Evolutionary conservation across 306 rosid species (phyloP), one percentile per base, ranked within the genome.

Genomic region (Cucurbita pepo): DNA sequence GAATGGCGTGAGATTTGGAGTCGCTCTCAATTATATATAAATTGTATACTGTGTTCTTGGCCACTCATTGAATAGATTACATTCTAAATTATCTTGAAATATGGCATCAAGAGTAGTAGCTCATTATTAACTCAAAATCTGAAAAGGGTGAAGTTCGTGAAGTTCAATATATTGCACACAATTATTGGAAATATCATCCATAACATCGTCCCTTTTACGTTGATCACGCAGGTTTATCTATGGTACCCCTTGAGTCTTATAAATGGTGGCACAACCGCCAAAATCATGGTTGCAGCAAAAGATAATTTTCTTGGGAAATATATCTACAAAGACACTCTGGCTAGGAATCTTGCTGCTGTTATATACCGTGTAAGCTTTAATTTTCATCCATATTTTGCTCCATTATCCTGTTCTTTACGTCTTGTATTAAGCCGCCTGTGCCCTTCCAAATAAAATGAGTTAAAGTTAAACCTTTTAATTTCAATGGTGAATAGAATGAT

Each of bases 191-290:
- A 18, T 18, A 59, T 10, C 44, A 14, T 14, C 12, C 14, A 7
- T 14, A 1, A 47, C 73, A 22, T 25, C 19, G 15, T 47, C 71
- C 43, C 9, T 44, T 25, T 19, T 65, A 16, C 45, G 14, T 53
- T 53, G 73, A 14, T 52, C 80, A 48, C 15, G 5, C 86, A 92
- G 96, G 95, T 89, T 61, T 80, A 88, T 77, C 82, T 88, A 19
- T 94, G 99, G 97, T 94, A 94, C 80, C 99, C 99, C 65, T 95
- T 94, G 44, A 91, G 96, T 81, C 78, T 94, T 37, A 84, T 94
- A 16, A 37, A 89, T 1, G 97, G 99, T 19, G 96, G 99, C 7
- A 94, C 99, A 77, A 91, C 99, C 1, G 99, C 99, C 45, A 94
- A 94, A 82, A 91, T 94, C 82, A 94, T 94, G 99, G 85, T 94